A percentile compares a stretch with the other conserved stretches of the same genome.
phyloP scores from a whole-genome alignment of 257 asterid genomes.

The Pogostemon cablin region DNA sequence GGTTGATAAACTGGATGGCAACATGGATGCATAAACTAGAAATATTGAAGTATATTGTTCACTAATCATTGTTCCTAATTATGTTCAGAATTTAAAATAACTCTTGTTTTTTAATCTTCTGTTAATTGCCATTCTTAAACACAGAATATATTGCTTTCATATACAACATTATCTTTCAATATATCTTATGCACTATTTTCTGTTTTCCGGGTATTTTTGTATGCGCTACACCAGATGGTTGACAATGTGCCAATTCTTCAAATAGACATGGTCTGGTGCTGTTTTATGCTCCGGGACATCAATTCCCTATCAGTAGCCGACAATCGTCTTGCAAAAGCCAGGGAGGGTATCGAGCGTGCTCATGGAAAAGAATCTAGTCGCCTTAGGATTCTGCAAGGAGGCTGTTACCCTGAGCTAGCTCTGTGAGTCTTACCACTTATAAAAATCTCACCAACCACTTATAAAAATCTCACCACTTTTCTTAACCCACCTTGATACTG shows the following conservation, averaged over 20 bases:
- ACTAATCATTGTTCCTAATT: neutral
- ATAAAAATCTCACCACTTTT: neutral
- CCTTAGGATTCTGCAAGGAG: slow-evolving; percentile 82
- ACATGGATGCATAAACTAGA: too few relatives aligned
- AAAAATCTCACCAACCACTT: too few relatives aligned
- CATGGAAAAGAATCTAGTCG: slow-evolving; percentile 94
- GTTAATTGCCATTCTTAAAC: neutral
- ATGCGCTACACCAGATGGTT: slow-evolving; percentile 62
- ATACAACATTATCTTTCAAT: too few relatives aligned
- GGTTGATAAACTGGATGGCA: too few relatives aligned
- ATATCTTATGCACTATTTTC: slow-evolving; percentile 21
- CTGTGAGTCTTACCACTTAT: slow-evolving; percentile 62
- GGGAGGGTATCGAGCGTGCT: slow-evolving; percentile 90
- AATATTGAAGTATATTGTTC: too few relatives aligned
- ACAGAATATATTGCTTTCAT: neutral
- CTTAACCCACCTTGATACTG: neutral
- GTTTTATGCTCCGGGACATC: slow-evolving; percentile 90
- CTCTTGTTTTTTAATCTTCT: slow-evolving; percentile 7
- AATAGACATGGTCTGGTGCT: slow-evolving; percentile 99
- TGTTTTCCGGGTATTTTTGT: slow-evolving; percentile 24
- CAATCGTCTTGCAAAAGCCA: slow-evolving; percentile 77
- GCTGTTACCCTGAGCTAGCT: slow-evolving; percentile 80
- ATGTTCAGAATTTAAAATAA: slow-evolving; percentile 4
- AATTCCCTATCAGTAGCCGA: slow-evolving; percentile 92
- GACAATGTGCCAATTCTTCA: slow-evolving; percentile 91